These are phyloP conservation scores for Fragaria nilgerrensis DNA, from an alignment of 306 rosid genomes.

Conservation along the genomic window DNA sequence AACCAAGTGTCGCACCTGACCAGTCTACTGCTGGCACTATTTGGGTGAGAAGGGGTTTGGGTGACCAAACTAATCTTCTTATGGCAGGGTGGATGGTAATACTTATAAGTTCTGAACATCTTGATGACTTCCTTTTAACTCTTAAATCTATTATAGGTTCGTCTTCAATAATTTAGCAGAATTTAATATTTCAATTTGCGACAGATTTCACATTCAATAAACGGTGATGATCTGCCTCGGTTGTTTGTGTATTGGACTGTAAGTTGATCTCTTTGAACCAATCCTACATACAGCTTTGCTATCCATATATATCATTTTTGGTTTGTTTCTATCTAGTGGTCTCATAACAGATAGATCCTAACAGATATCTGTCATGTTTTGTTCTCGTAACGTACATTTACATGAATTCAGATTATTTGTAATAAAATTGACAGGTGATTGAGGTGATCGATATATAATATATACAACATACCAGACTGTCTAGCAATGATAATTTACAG, in stretches of 20 bases:
- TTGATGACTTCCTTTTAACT: too few relatives aligned
- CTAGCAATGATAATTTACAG: too few relatives aligned
- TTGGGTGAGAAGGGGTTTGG: conserved; percentile 5
- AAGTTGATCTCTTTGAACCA: conserved; percentile 10
- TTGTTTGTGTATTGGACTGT: conserved; percentile 14
- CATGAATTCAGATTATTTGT: not conserved
- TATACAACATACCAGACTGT: too few relatives aligned
- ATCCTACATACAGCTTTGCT: too few relatives aligned
- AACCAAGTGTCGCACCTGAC: not conserved
- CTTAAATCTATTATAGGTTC: too few relatives aligned
- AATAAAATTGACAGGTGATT: too few relatives aligned
- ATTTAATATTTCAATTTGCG: too few relatives aligned
- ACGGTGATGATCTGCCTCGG: not conserved
- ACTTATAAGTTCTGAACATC: not conserved
- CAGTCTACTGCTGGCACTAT: conserved; percentile 5
- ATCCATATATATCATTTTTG: too few relatives aligned
- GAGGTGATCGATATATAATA: too few relatives aligned
- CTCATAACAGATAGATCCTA: not conserved
- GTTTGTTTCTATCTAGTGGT: not conserved
- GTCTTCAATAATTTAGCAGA: too few relatives aligned
- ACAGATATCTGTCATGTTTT: not conserved
- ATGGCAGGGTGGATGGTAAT: conserved; percentile 22
- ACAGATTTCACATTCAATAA: conserved; percentile 8
- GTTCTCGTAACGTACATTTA: not conserved
- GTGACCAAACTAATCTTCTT: not conserved